Conservation (phyloP, 257 asterid species). For the Rehmannia glutinosa region DNA sequence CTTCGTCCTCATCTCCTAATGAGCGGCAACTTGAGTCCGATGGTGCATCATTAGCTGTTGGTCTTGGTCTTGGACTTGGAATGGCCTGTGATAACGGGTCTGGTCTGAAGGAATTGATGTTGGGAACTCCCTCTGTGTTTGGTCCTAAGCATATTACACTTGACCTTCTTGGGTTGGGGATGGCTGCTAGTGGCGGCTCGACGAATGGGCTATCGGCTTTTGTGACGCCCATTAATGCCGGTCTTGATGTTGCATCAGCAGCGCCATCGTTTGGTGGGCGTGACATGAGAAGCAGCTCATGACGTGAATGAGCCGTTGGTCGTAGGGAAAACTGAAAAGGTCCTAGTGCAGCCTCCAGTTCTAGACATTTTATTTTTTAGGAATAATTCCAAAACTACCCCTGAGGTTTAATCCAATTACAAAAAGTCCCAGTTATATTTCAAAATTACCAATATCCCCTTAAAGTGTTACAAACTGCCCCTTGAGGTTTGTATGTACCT, state of each 20-base stretch:
- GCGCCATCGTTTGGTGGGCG: constrained; percentile 40
- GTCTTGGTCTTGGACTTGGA: constrained; percentile 75
- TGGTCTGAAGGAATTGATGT: constrained; percentile 72
- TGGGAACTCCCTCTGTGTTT: constrained; percentile 74
- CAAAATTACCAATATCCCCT: no score
- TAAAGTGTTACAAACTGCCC: no score
- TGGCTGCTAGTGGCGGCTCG: constrained; percentile 72
- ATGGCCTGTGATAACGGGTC: constrained; percentile 56
- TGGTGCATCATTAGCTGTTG: constrained; percentile 41
- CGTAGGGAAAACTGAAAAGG: neutral
- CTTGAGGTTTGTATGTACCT: no score
- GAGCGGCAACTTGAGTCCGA: constrained; percentile 36
- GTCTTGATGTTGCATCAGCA: no score
- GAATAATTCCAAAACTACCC: no score
- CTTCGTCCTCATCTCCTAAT: constrained; percentile 36
- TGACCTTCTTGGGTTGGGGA: constrained; percentile 83
- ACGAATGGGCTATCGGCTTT: constrained; percentile 57
- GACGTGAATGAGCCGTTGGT: constrained; percentile 1
- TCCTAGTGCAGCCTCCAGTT: no score
- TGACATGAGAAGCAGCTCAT: constrained; percentile 45
- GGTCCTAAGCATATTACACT: constrained; percentile 82
- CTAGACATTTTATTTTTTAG: no score
- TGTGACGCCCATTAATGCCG: constrained; percentile 58
- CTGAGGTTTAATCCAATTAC: no score
- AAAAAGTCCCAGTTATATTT: neutral